Evolutionary conservation across 768 basidiomycete genomes (phyloP), one percentile per base, ranked within the genome.

Genomic region (Podaxis sp.): DNA sequence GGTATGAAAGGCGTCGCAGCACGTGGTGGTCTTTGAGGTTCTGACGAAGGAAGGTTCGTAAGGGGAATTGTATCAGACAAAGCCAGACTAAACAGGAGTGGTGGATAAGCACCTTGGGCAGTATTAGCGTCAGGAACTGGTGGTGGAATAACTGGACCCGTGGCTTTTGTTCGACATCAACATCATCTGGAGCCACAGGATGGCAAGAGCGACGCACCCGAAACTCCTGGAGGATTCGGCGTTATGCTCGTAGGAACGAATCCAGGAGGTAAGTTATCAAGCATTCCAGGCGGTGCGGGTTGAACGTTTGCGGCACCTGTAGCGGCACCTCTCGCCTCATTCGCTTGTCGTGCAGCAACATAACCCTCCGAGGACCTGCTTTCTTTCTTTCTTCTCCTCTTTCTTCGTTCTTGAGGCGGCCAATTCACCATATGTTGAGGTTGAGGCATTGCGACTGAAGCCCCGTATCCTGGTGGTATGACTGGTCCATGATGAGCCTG

Each of bases 1-100:
- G 71, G 67, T 25, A 71, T 67, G 49, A 73, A 76, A 2, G 75
- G 74, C 1, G 75, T 76, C 2, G 70, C 61, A 3, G 69, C 66
- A 51, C 75, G 67, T 15, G 63, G 69, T 17, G 41, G 50, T 49
- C 29, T 59, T 13, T 52, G 53, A 9, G 49, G 40, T 60, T 54
- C 58, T 56, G 64, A 55, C 2, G 59, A 46, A 40, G 47, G 57
- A 43, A 65, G 64, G 46, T 55, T 59, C 17, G 64, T 57, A 22
- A 65, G 64, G 15, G 64, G 50, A 24, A 38, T 22, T n/a, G 49
- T 46, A 43, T 57, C 57, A 47, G 61, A 55, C 0, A 47, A 40
- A 15, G 62, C 55, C 5, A 65, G 61, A 13, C 65, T 65, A 37
- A 68, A 66, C 8, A 67, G 54, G 24, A 64, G 64, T 15, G 66